Base-by-base conservation (phyloP, 2,329 filamentous ascomycete genomes). In the Endothia cerciana region DNA sequence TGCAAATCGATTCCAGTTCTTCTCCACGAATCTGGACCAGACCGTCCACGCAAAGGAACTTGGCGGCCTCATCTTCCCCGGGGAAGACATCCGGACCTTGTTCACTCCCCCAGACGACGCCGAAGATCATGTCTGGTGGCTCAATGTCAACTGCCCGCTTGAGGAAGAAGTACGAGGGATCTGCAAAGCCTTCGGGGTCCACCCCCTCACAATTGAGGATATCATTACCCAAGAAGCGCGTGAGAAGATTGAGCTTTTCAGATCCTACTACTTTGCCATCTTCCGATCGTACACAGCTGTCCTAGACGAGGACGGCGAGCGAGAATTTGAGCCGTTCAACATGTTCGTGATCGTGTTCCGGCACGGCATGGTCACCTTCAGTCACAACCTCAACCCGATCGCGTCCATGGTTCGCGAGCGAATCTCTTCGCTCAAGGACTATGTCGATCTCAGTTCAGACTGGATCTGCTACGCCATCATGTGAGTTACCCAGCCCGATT, bases 381-480 rank as follows among this genome's bases (percentile, higher is more conserved):
- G 93, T 70, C 98, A 97, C 76, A 88, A 88, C 58, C 90, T 90
- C 17, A 97, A 96, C 74, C 88, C 89, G 2, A 95, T 99, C 76
- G 92, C 94, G 15, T 86, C 90, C 53, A 92, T 95, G 70, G 95
- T 99, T 33, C 89, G 94, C 70, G 93, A 91, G 82, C 89, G 95
- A 77, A 98, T 99, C 73, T 90, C 92, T 30, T 91, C 93, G 71
- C 84, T 99, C 64, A 94, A 97, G 74, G 95, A 99, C 74, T 98
- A 97, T 74, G 91, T 98, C 72, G 90, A 94, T 68, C 85, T 99
- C 47, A 97, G 93, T 75, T 94, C 93, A 71, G 95, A 99, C 79
- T 99, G 96, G 94, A 96, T 98, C 72, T 99, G 95, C 82, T 99
- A 99, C 76, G 95, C 95, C 53, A 85, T 99, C 74, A 98, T 99